phyloP scores from a whole-genome alignment of 768 basidiomycete genomes.

The Austroboletus festivus region DNA sequence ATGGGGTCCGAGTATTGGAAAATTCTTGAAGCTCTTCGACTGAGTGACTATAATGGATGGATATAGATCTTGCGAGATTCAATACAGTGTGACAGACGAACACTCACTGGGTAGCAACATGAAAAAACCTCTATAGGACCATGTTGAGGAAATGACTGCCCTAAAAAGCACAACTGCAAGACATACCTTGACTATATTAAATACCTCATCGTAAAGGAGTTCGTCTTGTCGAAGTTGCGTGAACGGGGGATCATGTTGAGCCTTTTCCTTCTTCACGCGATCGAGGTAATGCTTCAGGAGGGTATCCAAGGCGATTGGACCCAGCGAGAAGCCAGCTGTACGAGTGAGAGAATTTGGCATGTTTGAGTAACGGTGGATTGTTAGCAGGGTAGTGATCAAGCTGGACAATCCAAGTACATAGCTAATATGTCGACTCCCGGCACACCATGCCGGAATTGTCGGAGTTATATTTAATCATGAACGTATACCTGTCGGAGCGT shows the following conservation, averaged over 20 bases:
- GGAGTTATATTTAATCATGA: no score
- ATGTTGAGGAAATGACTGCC: not conserved
- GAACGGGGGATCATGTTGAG: slow-evolving; percentile 37
- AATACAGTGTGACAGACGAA: not conserved
- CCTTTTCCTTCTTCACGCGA: slow-evolving; percentile 45
- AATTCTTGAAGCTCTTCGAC: slow-evolving; percentile 81
- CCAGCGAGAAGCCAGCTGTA: slow-evolving; percentile 61
- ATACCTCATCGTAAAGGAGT: slow-evolving; percentile 77
- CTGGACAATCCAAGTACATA: no score
- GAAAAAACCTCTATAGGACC: slow-evolving; percentile 61
- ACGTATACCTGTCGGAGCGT: no score
- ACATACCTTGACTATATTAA: slow-evolving; percentile 69
- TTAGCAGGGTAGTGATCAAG: no score
- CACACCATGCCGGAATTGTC: no score
- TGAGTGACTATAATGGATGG: slow-evolving; percentile 54
- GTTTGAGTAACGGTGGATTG: not conserved
- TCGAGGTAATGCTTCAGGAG: slow-evolving; percentile 86
- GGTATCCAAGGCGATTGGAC: slow-evolving; percentile 70
- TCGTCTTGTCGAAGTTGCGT: slow-evolving; percentile 65
- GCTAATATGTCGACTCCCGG: no score
- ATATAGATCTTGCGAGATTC: not conserved
- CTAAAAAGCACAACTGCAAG: not conserved
- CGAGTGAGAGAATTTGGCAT: slow-evolving; percentile 58
- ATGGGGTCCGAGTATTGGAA: slow-evolving; percentile 76
- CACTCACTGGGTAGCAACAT: slow-evolving; percentile 64